Conservation (phyloP, 1,284 basidiomycete species). For the Phenoliferia sp. region DNA sequence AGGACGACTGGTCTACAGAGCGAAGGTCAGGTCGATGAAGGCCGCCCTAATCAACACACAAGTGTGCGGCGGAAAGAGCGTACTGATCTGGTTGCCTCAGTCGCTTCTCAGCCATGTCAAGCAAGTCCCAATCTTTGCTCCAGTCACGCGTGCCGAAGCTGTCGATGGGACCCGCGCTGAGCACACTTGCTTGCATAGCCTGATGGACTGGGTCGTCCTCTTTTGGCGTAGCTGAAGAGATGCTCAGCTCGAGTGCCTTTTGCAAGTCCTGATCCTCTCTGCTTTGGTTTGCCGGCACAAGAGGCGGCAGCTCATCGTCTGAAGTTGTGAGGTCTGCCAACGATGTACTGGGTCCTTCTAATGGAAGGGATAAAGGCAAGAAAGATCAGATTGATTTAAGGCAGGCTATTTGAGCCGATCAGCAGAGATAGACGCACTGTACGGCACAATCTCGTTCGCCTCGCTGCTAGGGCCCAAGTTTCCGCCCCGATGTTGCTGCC, state of each 20-base stretch:
- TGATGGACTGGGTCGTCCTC: background rate
- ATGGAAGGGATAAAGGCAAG: no score
- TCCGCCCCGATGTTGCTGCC: no score
- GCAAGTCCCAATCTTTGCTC: background rate
- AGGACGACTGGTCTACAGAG: constrained; percentile 12
- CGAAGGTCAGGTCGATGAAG: background rate
- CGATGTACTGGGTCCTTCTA: background rate
- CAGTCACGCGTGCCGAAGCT: background rate
- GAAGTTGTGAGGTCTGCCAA: background rate
- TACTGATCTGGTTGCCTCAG: background rate
- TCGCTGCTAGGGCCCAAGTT: no score
- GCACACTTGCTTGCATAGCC: background rate
- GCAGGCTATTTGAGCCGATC: no score
- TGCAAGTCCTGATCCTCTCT: background rate
- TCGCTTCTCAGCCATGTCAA: no score
- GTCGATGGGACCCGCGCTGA: background rate
- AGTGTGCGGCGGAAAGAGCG: background rate
- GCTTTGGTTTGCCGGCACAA: background rate
- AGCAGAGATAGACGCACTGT: no score
- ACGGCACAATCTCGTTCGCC: no score
- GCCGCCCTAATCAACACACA: background rate
- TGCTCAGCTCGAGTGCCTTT: background rate
- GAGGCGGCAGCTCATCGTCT: background rate
- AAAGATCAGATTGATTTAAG: no score
- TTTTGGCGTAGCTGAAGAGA: no score